phyloP scores from a whole-genome alignment of 306 rosid genomes.

The Prunus armeniaca region DNA sequence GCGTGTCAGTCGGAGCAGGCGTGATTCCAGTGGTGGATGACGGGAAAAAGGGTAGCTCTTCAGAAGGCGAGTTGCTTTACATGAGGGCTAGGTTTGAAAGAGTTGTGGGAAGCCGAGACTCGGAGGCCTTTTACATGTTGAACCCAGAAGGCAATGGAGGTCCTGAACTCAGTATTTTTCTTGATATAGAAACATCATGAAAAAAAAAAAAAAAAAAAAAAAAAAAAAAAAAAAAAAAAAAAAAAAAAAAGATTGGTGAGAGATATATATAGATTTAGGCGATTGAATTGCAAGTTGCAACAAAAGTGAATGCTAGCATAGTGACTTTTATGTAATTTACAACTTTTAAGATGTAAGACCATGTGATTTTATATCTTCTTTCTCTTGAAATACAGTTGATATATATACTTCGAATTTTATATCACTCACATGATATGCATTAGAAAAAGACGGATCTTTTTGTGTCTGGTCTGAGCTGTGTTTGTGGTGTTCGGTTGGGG shows the following conservation, averaged over 20 bases:
- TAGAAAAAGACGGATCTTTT: slow-evolving; percentile 3
- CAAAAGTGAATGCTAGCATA: neutral
- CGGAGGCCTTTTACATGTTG: slow-evolving; percentile 95
- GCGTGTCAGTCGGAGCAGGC: slow-evolving; percentile 89
- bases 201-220: too few species aligned
- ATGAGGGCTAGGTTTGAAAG: slow-evolving; percentile 94
- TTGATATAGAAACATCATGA: slow-evolving; percentile 43
- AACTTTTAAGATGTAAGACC: slow-evolving; percentile 3
- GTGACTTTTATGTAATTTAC: slow-evolving; percentile 8
- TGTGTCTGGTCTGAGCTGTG: neutral
- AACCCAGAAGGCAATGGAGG: slow-evolving; percentile 90
- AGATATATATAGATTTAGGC: neutral
- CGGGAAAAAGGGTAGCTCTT: slow-evolving; percentile 26
- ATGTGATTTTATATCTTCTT: slow-evolving; percentile 3
- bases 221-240: neutral
- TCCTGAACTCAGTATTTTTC: slow-evolving; percentile 88
- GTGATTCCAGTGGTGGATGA: slow-evolving; percentile 72
- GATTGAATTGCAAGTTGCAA: neutral
- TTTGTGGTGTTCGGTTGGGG: neutral
- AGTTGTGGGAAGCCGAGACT: slow-evolving; percentile 94
- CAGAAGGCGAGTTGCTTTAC: slow-evolving; percentile 82
- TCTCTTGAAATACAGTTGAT: neutral
- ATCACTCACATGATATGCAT: slow-evolving; percentile 8
- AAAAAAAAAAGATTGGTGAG: neutral
- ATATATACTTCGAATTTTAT: neutral